Evolutionary conservation across 73 alveolate species (phyloP).

Genomic region (Blepharisma japonicum): DNA sequence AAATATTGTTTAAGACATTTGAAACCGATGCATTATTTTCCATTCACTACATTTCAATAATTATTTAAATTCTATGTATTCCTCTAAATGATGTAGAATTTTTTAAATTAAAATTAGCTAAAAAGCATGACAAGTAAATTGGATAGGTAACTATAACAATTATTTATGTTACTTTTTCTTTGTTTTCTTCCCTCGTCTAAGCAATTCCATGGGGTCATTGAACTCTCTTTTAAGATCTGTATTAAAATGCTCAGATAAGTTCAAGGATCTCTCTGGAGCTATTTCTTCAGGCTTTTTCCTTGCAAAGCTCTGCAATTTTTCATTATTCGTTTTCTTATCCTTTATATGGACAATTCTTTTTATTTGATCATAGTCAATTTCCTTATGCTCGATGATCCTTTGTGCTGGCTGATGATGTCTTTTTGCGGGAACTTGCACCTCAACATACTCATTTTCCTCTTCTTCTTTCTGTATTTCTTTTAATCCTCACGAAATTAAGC

Average conservation of each 20-base stretch:
- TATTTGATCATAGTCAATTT: neutral
- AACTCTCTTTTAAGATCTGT: neutral
- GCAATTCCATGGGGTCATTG: neutral
- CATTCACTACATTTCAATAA: too few relatives aligned
- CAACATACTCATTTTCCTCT: neutral
- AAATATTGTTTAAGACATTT: too few relatives aligned
- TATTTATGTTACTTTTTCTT: too few relatives aligned
- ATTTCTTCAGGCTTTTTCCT: constrained; percentile 22
- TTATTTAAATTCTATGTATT: too few relatives aligned
- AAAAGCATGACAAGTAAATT: too few relatives aligned
- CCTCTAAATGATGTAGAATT: too few relatives aligned
- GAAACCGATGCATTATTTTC: too few relatives aligned
- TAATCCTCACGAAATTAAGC: neutral
- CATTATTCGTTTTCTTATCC: neutral
- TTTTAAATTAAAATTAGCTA: too few relatives aligned
- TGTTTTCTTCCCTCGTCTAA: too few relatives aligned
- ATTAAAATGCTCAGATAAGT: neutral
- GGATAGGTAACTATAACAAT: too few relatives aligned
- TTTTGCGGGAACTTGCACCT: neutral
- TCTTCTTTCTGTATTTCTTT: constrained; percentile 5
- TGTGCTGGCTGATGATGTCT: neutral
- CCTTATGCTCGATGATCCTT: neutral
- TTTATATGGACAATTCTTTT: neutral
- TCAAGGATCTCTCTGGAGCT: neutral
- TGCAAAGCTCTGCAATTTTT: constrained; percentile 13